phyloP scores from a whole-genome alignment of 352 stramenopile species.

The Blastocystis sp. region DNA sequence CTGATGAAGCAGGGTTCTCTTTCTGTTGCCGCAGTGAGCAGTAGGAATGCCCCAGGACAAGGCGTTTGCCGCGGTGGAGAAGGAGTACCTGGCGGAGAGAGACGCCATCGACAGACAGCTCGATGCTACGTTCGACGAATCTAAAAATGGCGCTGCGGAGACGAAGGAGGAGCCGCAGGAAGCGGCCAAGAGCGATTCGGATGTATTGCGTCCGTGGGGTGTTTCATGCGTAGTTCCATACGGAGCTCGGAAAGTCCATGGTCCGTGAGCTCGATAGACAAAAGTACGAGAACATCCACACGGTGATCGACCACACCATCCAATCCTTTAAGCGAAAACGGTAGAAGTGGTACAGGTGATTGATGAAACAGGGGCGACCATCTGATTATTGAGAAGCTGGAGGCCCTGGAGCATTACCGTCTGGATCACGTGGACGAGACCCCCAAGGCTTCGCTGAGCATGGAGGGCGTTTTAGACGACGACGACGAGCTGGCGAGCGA shows the following conservation, averaged over 20 bases:
- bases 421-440: not conserved
- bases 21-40: too few species aligned
- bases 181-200: not conserved
- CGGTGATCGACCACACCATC: conserved; percentile 27
- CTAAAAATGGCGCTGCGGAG: not conserved
- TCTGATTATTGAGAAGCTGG: conserved; percentile 29
- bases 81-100: conserved; percentile 50
- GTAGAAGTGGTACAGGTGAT: not conserved
- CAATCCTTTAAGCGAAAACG: conserved; percentile 29
- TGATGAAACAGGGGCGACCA: conserved; percentile 39
- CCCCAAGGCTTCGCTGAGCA: not conserved
- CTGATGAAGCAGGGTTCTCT: conserved; percentile 31
- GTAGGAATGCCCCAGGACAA: not conserved
- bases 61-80: conserved; percentile 33
- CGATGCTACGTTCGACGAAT: not conserved
- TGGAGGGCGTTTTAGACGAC: not conserved
- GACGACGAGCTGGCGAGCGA: not conserved
- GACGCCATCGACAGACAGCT: conserved; percentile 44
- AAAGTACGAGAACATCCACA: conserved; percentile 41
- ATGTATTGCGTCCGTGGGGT: not conserved
- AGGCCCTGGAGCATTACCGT: conserved; percentile 43
- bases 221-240: conserved; percentile 2
- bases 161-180: conserved; percentile 15
- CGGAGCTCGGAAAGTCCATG: conserved; percentile 7
- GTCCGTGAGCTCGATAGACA: conserved; percentile 4